phyloP scores from a whole-genome alignment of 139 green algal species.

The Coccomyxa sp. region DNA sequence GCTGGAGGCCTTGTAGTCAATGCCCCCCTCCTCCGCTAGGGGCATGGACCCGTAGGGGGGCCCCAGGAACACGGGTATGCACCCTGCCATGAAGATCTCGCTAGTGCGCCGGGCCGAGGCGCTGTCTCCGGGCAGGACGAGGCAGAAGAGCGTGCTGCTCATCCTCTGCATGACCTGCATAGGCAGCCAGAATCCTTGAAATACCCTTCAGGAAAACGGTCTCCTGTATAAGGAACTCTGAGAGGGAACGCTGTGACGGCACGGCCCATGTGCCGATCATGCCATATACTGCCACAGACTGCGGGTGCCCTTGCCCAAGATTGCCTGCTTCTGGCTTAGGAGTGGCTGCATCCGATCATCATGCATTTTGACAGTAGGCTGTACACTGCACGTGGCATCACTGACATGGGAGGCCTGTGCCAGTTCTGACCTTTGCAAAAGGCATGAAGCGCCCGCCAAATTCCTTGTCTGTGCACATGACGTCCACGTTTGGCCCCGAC shows the following conservation, averaged over 20 bases:
- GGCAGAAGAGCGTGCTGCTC: constrained; percentile 1
- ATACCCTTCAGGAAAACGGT: too few relatives aligned
- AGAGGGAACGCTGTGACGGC: too few relatives aligned
- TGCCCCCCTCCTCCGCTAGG: background rate
- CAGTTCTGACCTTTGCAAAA: background rate
- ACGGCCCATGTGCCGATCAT: too few relatives aligned
- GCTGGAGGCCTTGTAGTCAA: background rate
- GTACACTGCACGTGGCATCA: too few relatives aligned
- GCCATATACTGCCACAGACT: too few relatives aligned
- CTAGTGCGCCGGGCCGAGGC: background rate
- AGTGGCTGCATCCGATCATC: too few relatives aligned
- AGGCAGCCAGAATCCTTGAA: too few relatives aligned
- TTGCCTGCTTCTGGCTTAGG: too few relatives aligned
- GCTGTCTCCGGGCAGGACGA: constrained; percentile 3
- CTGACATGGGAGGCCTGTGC: too few relatives aligned
- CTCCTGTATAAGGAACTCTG: too few relatives aligned
- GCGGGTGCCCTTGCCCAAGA: too few relatives aligned
- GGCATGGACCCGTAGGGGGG: constrained; percentile 8
- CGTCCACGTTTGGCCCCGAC: background rate
- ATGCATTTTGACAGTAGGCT: too few relatives aligned
- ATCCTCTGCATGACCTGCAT: background rate
- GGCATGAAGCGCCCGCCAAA: background rate
- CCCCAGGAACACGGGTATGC: constrained; percentile 8
- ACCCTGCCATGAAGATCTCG: constrained; percentile 7
- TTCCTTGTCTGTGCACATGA: background rate